phyloP scores from a whole-genome alignment of 1,284 basidiomycete genomes.

The Naganishia albida region DNA sequence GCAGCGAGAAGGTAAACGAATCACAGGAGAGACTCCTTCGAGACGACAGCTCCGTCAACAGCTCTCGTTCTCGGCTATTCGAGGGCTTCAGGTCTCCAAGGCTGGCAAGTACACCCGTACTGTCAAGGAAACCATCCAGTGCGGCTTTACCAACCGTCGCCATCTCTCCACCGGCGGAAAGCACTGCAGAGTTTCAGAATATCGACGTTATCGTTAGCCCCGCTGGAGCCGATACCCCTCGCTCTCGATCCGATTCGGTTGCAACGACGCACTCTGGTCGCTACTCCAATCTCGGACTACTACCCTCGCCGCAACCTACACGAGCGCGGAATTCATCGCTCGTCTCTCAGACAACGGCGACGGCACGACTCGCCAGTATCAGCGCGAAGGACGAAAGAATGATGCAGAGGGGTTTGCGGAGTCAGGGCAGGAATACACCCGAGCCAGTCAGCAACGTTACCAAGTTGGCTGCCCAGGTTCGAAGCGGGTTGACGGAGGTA shows the following conservation, averaged over 20 bases:
- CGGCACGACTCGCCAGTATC: conserved; percentile 29
- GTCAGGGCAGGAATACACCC: conserved; percentile 4
- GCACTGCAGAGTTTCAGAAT: conserved; percentile 8
- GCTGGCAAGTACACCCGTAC: conserved; percentile 8
- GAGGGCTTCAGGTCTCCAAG: conserved; percentile 16
- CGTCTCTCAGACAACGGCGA: conserved; percentile 26
- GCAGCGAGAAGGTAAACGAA: not conserved
- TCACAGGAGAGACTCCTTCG: not conserved
- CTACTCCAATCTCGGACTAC: conserved; percentile 16
- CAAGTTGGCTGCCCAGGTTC: conserved; percentile 24
- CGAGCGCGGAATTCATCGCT: conserved; percentile 2
- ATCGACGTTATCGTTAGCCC: conserved; percentile 7
- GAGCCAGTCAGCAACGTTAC: conserved; percentile 21
- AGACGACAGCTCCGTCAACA: conserved; percentile 20
- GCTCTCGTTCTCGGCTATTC: conserved; percentile 22
- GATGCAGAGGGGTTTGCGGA: conserved; percentile 18
- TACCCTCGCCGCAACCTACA: conserved; percentile 11
- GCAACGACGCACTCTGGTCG: conserved; percentile 5
- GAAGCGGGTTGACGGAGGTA: conserved; percentile 25
- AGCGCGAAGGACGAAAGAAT: conserved; percentile 27
- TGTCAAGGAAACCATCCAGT: conserved; percentile 24
- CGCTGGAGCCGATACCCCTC: not conserved
- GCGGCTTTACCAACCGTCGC: conserved; percentile 11
- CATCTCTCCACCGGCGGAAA: conserved; percentile 27
- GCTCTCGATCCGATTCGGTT: conserved; percentile 12